phyloP scores from a whole-genome alignment of 2,329 filamentous ascomycete genomes.

The Bipolaris oryzae region DNA sequence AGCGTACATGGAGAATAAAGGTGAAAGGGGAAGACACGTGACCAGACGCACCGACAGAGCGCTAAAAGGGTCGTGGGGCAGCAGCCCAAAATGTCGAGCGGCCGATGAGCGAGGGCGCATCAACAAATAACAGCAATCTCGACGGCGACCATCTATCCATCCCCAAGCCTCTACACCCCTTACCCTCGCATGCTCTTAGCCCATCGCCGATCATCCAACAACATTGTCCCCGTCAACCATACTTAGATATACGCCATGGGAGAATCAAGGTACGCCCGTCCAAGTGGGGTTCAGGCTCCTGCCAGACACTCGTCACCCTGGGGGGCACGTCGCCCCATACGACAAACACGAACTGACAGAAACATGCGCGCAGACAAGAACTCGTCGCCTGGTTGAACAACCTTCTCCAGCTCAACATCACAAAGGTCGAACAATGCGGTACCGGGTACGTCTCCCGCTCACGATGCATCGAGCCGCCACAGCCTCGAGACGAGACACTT shows the following conservation, averaged over 20 bases:
- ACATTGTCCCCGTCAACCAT: slow-evolving; percentile 3
- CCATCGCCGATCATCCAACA: slow-evolving; percentile 9
- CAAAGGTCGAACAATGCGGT: slow-evolving; percentile 97
- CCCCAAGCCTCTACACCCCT: slow-evolving; percentile 11
- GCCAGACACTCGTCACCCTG: neutral
- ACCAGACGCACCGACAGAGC: slow-evolving; percentile 10
- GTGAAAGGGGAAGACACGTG: slow-evolving; percentile 9
- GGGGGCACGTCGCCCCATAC: slow-evolving; percentile 17
- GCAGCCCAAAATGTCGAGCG: slow-evolving; percentile 25
- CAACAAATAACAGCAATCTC: slow-evolving; percentile 35
- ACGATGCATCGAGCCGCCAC: slow-evolving; percentile 12
- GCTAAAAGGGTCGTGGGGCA: slow-evolving; percentile 26
- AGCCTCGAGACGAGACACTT: slow-evolving; percentile 4
- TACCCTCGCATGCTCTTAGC: slow-evolving; percentile 13
- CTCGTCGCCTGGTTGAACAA: slow-evolving; percentile 96
- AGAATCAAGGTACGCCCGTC: slow-evolving; percentile 63
- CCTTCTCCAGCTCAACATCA: slow-evolving; percentile 96
- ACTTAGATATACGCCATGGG: slow-evolving; percentile 56
- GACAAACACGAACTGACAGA: slow-evolving; percentile 25
- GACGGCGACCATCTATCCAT: slow-evolving; percentile 12
- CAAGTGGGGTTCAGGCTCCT: slow-evolving; percentile 8
- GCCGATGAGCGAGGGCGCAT: slow-evolving; percentile 22
- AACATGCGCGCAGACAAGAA: slow-evolving; percentile 76
- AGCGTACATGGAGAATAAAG: neutral
- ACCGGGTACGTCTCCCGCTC: slow-evolving; percentile 74